phyloP scores from a whole-genome alignment of 306 rosid species.

The Cucurbita pepo region DNA sequence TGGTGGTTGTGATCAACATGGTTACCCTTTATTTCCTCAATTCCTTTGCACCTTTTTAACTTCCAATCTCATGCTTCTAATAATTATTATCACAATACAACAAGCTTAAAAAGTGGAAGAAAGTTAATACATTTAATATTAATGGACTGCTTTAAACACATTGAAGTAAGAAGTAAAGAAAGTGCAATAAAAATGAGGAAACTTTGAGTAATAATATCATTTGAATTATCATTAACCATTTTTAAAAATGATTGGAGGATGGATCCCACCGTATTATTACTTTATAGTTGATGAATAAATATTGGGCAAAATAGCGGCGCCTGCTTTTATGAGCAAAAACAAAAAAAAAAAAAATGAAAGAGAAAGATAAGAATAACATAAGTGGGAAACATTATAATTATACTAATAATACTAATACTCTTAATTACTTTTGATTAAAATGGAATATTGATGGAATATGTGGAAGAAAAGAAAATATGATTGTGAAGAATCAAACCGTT shows the following conservation, averaged over 20 bases:
- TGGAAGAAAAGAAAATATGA: neutral
- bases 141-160: neutral
- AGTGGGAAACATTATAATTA: neutral
- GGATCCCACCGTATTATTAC: neutral
- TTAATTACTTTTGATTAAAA: too few species aligned
- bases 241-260: neutral
- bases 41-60: neutral
- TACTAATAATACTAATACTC: too few species aligned
- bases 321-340: neutral
- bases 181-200: neutral
- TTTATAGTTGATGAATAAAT: neutral
- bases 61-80: neutral
- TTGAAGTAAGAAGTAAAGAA: neutral
- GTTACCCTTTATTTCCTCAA: neutral
- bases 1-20: neutral
- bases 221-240: neutral
- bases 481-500: neutral
- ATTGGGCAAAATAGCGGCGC: constrained; percentile 2
- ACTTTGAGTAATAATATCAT: neutral
- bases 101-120: too few species aligned
- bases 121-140: neutral
- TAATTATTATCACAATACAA: too few species aligned
- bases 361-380: neutral
- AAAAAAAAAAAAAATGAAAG: neutral
- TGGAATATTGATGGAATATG: neutral